Base-by-base conservation (phyloP, 148 eudicot genomes). In the Suaeda aralocaspica region DNA sequence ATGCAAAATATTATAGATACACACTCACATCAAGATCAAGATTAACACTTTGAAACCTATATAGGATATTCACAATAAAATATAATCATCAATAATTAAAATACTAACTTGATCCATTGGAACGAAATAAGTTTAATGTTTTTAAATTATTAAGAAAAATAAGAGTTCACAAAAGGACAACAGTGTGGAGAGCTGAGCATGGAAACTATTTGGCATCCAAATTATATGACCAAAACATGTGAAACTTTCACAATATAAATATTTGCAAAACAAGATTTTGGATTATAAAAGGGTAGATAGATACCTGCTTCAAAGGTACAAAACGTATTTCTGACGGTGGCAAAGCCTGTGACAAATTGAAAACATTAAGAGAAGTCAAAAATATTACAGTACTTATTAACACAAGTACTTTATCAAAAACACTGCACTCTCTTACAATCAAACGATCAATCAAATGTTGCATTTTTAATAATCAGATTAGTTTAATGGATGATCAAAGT, bases 251-350 rank as follows among this genome's bases (percentile, higher is more conserved):
- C 1, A 7, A 26, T 28, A 8, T 0, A 55, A 13, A 13, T 26
- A 26, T 26, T 75, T 22, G 21, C 64, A 69, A 39, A 12, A n/a
- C 14, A 41, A 36, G 16, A 60, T 12, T 3, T 1, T 15, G 12
- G 19, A 39, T 24, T 24, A 44, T 22, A 64, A n/a, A 31, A 39
- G 21, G 24, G 22, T 28, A 24, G 33, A 25, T 24, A 14, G 33
- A 60, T 82, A 92, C 97, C 96, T 89, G 97, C 69, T 92, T 92
- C 73, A 92, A 74, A 62, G 97, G 97, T 74, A 83, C 84, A 75
- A 92, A 92, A 62, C 77, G 84, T 74, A 92, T 92, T 25, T 85
- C 78, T 70, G 83, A 56, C 18, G 97, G 96, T 71, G 89, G 81
- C 78, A 89, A 76, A 28, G 97, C 97, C 97, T 92, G 89, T 65